Evolutionary conservation across 305 asterid genomes (phyloP).

Genomic region (Nicotiana rustica): DNA sequence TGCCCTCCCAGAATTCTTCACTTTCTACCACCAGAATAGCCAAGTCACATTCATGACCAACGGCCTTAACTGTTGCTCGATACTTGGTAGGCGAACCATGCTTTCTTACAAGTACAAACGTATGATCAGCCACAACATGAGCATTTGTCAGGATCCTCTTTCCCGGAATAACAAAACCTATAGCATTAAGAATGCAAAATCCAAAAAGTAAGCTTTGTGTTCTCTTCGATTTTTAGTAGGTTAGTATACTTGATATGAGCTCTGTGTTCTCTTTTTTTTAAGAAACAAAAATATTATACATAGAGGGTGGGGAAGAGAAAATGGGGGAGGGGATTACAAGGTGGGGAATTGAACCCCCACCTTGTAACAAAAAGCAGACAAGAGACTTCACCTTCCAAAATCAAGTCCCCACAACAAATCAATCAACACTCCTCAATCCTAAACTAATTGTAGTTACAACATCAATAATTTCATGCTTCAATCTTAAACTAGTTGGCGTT

Average conservation of each 20-base stretch:
- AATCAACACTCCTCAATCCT: neutral
- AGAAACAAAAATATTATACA: neutral
- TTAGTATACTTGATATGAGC: neutral
- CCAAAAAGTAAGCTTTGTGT: conserved; percentile 5
- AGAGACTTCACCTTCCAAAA: neutral
- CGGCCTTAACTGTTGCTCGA: conserved; percentile 83
- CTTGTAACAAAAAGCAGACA: neutral
- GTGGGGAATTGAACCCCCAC: neutral
- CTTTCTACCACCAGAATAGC: conserved; percentile 83
- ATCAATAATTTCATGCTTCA: neutral
- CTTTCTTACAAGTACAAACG: conserved; percentile 90
- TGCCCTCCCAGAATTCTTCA: conserved; percentile 95
- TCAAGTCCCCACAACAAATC: neutral
- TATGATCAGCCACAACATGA: conserved; percentile 97
- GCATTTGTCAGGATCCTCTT: conserved; percentile 94
- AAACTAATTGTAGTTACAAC: neutral
- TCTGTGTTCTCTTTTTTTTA: neutral
- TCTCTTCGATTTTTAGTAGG: neutral
- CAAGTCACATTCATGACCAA: conserved; percentile 96
- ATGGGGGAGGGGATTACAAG: neutral
- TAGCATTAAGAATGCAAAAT: conserved; percentile 22
- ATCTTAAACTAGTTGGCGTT: neutral
- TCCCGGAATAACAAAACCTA: conserved; percentile 83
- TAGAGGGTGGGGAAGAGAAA: neutral
- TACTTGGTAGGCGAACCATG: conserved; percentile 94